Evolutionary conservation across 768 basidiomycete genomes (phyloP), one percentile per base, ranked within the genome.

Genomic region (Amanita exitialis): DNA sequence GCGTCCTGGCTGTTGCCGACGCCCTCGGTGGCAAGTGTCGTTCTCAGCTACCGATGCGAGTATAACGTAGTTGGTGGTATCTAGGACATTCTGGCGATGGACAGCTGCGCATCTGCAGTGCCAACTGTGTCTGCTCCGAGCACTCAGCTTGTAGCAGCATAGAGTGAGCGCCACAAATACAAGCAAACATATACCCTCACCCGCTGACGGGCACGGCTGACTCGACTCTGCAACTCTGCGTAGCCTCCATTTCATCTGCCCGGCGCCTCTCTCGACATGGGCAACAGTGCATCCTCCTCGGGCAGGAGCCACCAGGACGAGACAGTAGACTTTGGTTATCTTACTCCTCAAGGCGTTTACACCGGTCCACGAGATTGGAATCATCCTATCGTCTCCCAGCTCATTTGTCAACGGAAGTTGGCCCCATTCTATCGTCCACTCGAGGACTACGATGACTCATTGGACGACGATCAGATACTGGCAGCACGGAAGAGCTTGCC

Each of bases 361-460:
- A 83, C 87, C 16, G 87, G 83, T 20, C 70, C 78, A 42, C 77
- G 78, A 61, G 94, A 97, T 69, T 97, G 92, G 85, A 92, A 91
- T 63, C 88, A 93, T 58, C 66, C 79, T 49, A 70, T 89, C 53
- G 93, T 95, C 56, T 83, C 86, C 54, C 84, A 89, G 67, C 78
- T 95, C 62, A 92, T 99, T 64, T 71, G 84, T 60, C 83, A 89
- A 58, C 83, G 90, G 64, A 84, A 78, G 60, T 79, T 99, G 37
- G 92, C 94, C 0, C 96, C 96, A 1, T 98, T 97, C 69, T 98
- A 97, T 66, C 80, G 92, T 32, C 95, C 96, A 10, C 74, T 99
- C 39, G 92, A 96, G 63, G 95, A 98, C 56, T 96, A 88, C 63
- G 82, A 86, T 28, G 83, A 87, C 12, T 77, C 78, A 38, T 97